Evolutionary conservation across 2,329 filamentous ascomycete genomes (phyloP).

Genomic region (Talaromyces sp.): DNA sequence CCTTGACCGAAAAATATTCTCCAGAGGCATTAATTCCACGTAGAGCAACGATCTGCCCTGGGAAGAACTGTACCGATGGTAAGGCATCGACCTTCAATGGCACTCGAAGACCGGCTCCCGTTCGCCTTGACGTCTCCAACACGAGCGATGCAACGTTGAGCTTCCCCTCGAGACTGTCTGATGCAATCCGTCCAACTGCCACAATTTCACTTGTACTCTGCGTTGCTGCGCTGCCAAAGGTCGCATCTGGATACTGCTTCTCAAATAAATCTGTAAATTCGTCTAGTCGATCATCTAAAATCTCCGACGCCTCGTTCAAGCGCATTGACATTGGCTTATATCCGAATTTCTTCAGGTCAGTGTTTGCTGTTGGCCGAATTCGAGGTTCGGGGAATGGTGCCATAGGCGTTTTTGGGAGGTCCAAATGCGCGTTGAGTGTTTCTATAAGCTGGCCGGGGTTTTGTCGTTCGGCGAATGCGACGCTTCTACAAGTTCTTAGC

Average conservation of each 20-base stretch:
- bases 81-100: constrained; percentile 72
- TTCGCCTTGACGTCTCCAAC: constrained; percentile 80
- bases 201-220: constrained; percentile 84
- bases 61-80: constrained; percentile 77
- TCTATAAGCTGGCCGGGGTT: constrained; percentile 82
- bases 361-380: constrained; percentile 79
- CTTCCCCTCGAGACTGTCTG: constrained; percentile 77
- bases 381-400: constrained; percentile 71
- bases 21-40: constrained; percentile 84
- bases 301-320: constrained; percentile 83
- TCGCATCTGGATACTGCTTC: constrained; percentile 71
- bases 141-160: constrained; percentile 82
- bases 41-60: constrained; percentile 87
- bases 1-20: constrained; percentile 72
- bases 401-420: constrained; percentile 64
- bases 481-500: constrained; percentile 41
- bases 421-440: constrained; percentile 73
- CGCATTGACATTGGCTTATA: constrained; percentile 97
- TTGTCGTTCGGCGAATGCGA: constrained; percentile 69
- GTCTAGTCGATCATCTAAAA: constrained; percentile 92
- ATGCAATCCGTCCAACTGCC: constrained; percentile 86
- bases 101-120: constrained; percentile 76
- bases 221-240: constrained; percentile 80
- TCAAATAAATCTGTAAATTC: constrained; percentile 75
- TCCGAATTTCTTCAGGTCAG: constrained; percentile 82